Conservation (phyloP, 257 asterid genomes). For the Striga asiatica region DNA sequence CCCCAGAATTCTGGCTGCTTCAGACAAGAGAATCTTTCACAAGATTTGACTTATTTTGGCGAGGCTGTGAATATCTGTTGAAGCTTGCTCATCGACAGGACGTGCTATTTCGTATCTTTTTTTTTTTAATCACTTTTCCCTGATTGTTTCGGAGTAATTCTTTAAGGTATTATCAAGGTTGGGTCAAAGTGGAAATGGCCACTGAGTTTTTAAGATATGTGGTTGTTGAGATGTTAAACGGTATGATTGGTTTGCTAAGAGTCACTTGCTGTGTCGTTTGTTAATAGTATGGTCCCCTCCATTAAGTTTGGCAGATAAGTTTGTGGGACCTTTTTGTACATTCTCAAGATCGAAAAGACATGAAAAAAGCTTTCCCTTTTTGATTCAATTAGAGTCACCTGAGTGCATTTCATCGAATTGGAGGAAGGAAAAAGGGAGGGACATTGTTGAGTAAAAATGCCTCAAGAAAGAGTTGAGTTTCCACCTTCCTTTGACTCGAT, state of each 20-base stretch:
- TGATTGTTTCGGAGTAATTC: constrained; percentile 16
- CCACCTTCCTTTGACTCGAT: constrained; percentile 36
- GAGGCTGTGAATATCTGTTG: constrained; percentile 20
- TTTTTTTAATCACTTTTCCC: constrained; percentile 15
- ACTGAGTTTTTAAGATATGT: constrained; percentile 33
- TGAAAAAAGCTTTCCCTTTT: constrained; percentile 42
- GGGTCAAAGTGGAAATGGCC: constrained; percentile 20
- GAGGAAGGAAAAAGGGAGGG: constrained; percentile 14
- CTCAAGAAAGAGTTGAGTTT: constrained; percentile 28
- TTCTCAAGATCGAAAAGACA: constrained; percentile 26
- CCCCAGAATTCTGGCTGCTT: too few species aligned
- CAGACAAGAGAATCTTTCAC: constrained; percentile 13
- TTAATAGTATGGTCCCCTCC: constrained; percentile 62
- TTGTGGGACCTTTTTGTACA: constrained; percentile 51
- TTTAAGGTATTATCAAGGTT: constrained; percentile 19
- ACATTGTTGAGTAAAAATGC: constrained; percentile 32
- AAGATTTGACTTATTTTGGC: constrained; percentile 7
- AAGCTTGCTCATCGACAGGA: constrained; percentile 9
- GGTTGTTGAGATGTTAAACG: constrained; percentile 20
- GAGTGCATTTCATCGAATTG: constrained; percentile 39
- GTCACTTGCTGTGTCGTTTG: constrained; percentile 32
- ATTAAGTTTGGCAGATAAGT: constrained; percentile 57
- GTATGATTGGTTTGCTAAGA: background rate
- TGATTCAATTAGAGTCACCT: constrained; percentile 50
- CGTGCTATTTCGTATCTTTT: constrained; percentile 8